Evolutionary conservation across 192 early-diverging fungal genomes (phyloP).

Genomic region (Podila minutissima): DNA sequence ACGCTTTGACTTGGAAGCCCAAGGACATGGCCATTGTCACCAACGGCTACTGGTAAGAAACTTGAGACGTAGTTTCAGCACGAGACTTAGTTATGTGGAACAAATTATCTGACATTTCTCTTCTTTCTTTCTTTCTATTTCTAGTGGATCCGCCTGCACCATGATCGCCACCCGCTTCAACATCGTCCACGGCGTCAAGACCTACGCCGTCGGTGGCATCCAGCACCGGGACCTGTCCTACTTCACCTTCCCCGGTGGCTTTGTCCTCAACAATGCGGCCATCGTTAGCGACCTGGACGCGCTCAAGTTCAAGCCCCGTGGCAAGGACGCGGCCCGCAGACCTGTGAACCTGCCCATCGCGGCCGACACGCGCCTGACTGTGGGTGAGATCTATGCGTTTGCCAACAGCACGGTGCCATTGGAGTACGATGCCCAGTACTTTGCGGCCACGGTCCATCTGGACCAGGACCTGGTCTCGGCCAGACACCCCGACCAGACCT

Average conservation of each 20-base stretch:
- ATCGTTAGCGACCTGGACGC: conserved; percentile 5
- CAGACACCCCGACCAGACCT: conserved; percentile 33
- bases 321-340: neutral
- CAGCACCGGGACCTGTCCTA: conserved; percentile 34
- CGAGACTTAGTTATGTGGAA: neutral
- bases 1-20: conserved; percentile 23
- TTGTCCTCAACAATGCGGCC: conserved; percentile 10
- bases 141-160: conserved; percentile 42
- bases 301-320: conserved; percentile 9
- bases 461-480: conserved; percentile 41
- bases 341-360: conserved; percentile 16
- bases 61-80: too few species aligned
- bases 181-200: conserved; percentile 21
- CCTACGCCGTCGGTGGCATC: conserved; percentile 48
- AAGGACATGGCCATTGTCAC: conserved; percentile 46
- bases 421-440: conserved; percentile 34
- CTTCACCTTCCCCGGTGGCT: conserved; percentile 48
- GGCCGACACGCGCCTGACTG: conserved; percentile 1
- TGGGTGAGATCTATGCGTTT: conserved; percentile 30
- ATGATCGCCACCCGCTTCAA: conserved; percentile 40
- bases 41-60: conserved; percentile 42
- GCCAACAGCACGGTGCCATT: conserved; percentile 29
- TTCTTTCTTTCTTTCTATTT: neutral
- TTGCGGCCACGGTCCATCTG: conserved; percentile 25
- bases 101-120: neutral